A percentile compares a stretch with the other conserved stretches of the same genome.
These are phyloP conservation scores for Candida suzukii DNA, from an alignment of 805 yeast genomes.

Conservation along the genomic window DNA sequence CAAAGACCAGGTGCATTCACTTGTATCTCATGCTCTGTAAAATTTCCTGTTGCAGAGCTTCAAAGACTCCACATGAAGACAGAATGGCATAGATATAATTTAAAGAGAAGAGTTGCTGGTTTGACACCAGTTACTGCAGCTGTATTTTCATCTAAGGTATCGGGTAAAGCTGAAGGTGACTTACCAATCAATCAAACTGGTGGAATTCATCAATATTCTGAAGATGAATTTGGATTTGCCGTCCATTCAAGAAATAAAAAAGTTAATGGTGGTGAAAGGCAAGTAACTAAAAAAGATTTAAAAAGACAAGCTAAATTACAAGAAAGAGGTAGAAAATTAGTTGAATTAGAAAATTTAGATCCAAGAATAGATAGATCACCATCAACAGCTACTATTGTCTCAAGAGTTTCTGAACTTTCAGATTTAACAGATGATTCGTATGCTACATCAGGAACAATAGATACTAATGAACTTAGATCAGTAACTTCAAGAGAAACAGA, in stretches of 20 bases:
- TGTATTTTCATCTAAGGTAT: conserved; percentile 21
- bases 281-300: conserved; percentile 33
- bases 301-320: conserved; percentile 17
- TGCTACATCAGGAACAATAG: conserved; percentile 11
- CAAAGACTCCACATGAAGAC: conserved; percentile 95
- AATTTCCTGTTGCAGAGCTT: conserved; percentile 70
- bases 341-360: conserved; percentile 10
- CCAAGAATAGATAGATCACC: conserved; percentile 36
- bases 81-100: conserved; percentile 96
- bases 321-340: conserved; percentile 21
- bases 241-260: conserved; percentile 24
- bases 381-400: conserved; percentile 34
- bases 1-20: conserved; percentile 33
- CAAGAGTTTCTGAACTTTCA: conserved; percentile 44
- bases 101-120: conserved; percentile 88
- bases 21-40: conserved; percentile 85
- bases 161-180: conserved; percentile 10
- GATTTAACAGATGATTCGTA: conserved; percentile 14
- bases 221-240: conserved; percentile 51
- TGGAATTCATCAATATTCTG: conserved; percentile 19
- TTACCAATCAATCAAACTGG: neutral
- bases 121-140: conserved; percentile 50
- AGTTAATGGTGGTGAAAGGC: conserved; percentile 22
- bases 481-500: neutral
- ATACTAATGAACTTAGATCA: conserved; percentile 15